Base-by-base conservation (phyloP, 106 monocot genomes). In the Dendrobium nobile region DNA sequence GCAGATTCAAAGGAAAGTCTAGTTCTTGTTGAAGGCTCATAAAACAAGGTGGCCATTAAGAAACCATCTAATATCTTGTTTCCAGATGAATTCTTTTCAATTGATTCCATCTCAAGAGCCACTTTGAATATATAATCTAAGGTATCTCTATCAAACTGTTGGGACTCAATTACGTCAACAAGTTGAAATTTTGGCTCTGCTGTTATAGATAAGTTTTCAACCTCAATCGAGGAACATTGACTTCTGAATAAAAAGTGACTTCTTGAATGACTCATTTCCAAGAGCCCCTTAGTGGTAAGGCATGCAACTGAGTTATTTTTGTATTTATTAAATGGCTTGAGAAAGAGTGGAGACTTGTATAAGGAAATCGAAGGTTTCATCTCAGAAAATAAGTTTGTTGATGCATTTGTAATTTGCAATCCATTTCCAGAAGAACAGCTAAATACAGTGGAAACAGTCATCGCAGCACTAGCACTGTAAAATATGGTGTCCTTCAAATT, bases 1-100 rank as follows among this genome's bases (percentile, higher is more conserved):
- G 99, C 99, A 43, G 95, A 89, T 85, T 99, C 99, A 72, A 99
- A 99, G 2, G 99, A 99, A 41, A 99, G 99, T 67, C 99, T 89
- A 5, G 99, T 99, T 78, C 99, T 84, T 13, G 99, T 99, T 10
- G 99, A 99, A 17, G 99, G 99, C 82, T 99, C 99, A 80, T 99
- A 99, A 84, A 99, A 99, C 40, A 99, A 82, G 67, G 99, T 95
- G 8, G 99, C 99, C 99, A 99, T 99, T 15, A 99, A 80, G 79
- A 91, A 88, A 5, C 99, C 95, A 73, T 72, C 88, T 77, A 99
- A 77, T 5, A 99, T 82, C n/a, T 83, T 75, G 54, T 88, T 90
- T 20, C 82, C 79, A 26, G 75, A 20, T 11, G 89, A 85, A 31
- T 85, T 85, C 82, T 88, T 95, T 84, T 95, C 95, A 67, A 99